phyloP scores from a whole-genome alignment of 768 basidiomycete genomes.

The Leccinum barrowsii region DNA sequence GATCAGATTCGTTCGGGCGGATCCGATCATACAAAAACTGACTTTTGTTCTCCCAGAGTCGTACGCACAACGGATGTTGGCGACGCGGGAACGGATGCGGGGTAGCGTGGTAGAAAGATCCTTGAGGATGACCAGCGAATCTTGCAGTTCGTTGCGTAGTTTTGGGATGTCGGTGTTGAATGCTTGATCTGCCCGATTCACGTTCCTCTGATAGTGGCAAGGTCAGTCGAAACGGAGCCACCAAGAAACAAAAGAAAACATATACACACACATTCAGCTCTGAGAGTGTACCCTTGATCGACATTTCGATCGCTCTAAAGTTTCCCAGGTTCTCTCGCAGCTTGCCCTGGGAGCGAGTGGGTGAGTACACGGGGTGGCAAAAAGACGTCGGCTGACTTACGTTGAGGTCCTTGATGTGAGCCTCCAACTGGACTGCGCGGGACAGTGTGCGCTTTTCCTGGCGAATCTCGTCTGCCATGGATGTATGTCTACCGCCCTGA shows the following conservation, averaged over 20 bases:
- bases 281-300: constrained; percentile 60
- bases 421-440: constrained; percentile 48
- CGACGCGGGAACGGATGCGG: constrained; percentile 55
- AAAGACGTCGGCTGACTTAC: constrained; percentile 26
- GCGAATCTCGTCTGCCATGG: constrained; percentile 11
- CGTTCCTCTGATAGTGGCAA: neutral
- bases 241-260: neutral
- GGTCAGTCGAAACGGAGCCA: neutral
- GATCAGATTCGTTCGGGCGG: neutral
- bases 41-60: constrained; percentile 71
- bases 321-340: constrained; percentile 46
- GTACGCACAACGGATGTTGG: constrained; percentile 61
- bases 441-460: constrained; percentile 45
- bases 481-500: neutral
- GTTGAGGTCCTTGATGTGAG: constrained; percentile 61
- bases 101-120: constrained; percentile 61
- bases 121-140: constrained; percentile 53
- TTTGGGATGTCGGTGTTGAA: constrained; percentile 58
- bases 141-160: constrained; percentile 57
- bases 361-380: neutral
- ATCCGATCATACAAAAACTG: constrained; percentile 7
- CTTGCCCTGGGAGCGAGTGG: constrained; percentile 42
- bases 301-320: constrained; percentile 68
- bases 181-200: constrained; percentile 55
- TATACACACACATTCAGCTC: constrained; percentile 51